These are phyloP conservation scores for Phascolomyces articulosus DNA, from an alignment of 371 early-diverging fungal species.

Conservation along the genomic window DNA sequence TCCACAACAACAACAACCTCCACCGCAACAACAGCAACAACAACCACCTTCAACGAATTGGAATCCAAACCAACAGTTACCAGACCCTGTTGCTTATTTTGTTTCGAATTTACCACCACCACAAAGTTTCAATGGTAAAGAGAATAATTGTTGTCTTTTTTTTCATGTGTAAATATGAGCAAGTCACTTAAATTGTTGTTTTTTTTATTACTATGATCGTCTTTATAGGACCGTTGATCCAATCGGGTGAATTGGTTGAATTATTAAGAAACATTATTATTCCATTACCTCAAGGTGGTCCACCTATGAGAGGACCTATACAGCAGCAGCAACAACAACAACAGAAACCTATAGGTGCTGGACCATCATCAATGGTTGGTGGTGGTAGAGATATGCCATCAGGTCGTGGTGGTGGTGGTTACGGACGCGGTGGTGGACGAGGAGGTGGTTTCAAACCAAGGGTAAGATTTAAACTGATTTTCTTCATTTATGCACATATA, in stretches of 20 bases:
- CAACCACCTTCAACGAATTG: constrained; percentile 10
- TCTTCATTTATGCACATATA: no score
- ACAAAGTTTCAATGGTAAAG: constrained; percentile 49
- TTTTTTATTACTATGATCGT: no score
- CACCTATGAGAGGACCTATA: constrained; percentile 19
- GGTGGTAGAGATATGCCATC: constrained; percentile 23
- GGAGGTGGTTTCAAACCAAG: constrained; percentile 37
- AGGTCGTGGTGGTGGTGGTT: constrained; percentile 24
- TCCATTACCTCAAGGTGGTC: constrained; percentile 31
- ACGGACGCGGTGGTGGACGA: constrained; percentile 31
- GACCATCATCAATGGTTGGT: constrained; percentile 30
- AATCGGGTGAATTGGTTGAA: constrained; percentile 54
- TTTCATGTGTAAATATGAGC: no score
- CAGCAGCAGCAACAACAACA: constrained; percentile 7
- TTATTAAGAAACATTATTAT: constrained; percentile 52
- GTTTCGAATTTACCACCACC: constrained; percentile 58
- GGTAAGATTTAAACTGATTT: no score
- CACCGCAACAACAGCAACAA: constrained; percentile 10
- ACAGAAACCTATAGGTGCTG: constrained; percentile 15
- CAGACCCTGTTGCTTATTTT: constrained; percentile 64
- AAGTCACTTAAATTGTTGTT: no score
- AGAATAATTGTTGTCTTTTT: neutral
- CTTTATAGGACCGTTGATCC: constrained; percentile 42
- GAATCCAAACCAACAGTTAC: constrained; percentile 27
- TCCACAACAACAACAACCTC: constrained; percentile 3